These are phyloP conservation scores for Aspergillus sp. DNA, from an alignment of 2,329 filamentous ascomycete genomes.

Conservation along the genomic window DNA sequence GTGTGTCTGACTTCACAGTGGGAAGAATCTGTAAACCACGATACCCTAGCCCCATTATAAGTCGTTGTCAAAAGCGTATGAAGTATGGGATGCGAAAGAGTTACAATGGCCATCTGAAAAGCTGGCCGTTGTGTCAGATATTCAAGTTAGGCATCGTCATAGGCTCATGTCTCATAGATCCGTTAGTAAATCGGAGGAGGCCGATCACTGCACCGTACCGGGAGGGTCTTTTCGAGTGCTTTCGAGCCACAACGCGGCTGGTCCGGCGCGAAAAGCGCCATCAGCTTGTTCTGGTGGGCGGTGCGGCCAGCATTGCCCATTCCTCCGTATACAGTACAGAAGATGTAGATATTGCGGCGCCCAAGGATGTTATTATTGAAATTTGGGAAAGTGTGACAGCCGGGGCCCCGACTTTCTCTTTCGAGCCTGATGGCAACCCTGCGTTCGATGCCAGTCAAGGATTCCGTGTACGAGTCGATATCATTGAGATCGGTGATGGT, in stretches of 20 bases:
- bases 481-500: not conserved
- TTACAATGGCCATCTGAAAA: too few species aligned
- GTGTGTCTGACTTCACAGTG: too few species aligned
- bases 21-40: too few species aligned
- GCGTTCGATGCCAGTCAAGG: slow-evolving; percentile 5
- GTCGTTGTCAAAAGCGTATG: too few species aligned
- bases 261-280: not conserved
- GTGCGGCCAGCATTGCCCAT: slow-evolving; percentile 3
- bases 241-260: not conserved
- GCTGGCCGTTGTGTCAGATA: too few species aligned
- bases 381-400: slow-evolving; percentile 1
- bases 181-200: too few species aligned
- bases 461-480: not conserved
- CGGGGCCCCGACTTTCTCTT: slow-evolving; percentile 3
- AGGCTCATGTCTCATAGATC: too few species aligned
- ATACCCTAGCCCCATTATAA: too few species aligned
- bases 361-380: not conserved
- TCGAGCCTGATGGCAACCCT: slow-evolving; percentile 6
- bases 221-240: slow-evolving; percentile 1
- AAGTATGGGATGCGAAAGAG: too few species aligned
- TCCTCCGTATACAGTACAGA: not conserved
- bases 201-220: not conserved
- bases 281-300: not conserved
- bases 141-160: too few species aligned
- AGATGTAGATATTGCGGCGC: slow-evolving; percentile 1